Evolutionary conservation across 2,329 filamentous ascomycete species (phyloP).

Genomic region (Alternaria novae-zelandiae): DNA sequence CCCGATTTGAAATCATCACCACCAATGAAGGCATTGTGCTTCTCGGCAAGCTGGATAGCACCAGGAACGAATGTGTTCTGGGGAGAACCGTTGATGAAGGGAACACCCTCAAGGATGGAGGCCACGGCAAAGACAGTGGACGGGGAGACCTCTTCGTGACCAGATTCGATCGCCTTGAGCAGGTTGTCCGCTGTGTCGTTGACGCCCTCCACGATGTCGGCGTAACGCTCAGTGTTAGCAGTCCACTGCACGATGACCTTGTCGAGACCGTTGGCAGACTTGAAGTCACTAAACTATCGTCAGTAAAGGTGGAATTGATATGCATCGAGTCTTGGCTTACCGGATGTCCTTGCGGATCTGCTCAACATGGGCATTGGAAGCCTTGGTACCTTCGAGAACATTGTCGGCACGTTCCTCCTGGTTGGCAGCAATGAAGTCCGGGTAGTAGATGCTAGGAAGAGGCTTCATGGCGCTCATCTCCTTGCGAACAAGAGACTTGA

Average conservation of each 20-base stretch:
- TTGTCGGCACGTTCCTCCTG: slow-evolving; percentile 97
- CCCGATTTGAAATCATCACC: slow-evolving; percentile 99
- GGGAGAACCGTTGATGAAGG: slow-evolving; percentile 99
- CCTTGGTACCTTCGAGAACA: slow-evolving; percentile 80
- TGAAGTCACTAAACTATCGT: slow-evolving; percentile 71
- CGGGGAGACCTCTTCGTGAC: slow-evolving; percentile 90
- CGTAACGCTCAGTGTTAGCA: slow-evolving; percentile 97
- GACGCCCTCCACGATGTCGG: slow-evolving; percentile 83
- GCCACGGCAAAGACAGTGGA: slow-evolving; percentile 97
- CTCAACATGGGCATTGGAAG: slow-evolving; percentile 86
- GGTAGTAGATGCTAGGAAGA: slow-evolving; percentile 95
- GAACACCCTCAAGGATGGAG: slow-evolving; percentile 84
- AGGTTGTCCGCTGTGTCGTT: slow-evolving; percentile 98
- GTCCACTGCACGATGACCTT: slow-evolving; percentile 99
- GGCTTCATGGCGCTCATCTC: slow-evolving; percentile 90
- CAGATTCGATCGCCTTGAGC: slow-evolving; percentile 81
- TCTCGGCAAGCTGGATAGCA: slow-evolving; percentile 85
- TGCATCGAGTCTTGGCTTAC: slow-evolving; percentile 51
- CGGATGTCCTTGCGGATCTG: slow-evolving; percentile 91
- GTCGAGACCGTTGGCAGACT: slow-evolving; percentile 81
- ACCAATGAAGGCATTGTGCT: slow-evolving; percentile 87
- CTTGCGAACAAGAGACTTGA: slow-evolving; percentile 89
- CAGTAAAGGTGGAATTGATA: not conserved
- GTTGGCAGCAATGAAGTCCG: slow-evolving; percentile 98
- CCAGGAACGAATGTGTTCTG: slow-evolving; percentile 99